These are phyloP conservation scores for Plasmopara muralis DNA, from an alignment of 352 stramenopile genomes.

Conservation along the genomic window DNA sequence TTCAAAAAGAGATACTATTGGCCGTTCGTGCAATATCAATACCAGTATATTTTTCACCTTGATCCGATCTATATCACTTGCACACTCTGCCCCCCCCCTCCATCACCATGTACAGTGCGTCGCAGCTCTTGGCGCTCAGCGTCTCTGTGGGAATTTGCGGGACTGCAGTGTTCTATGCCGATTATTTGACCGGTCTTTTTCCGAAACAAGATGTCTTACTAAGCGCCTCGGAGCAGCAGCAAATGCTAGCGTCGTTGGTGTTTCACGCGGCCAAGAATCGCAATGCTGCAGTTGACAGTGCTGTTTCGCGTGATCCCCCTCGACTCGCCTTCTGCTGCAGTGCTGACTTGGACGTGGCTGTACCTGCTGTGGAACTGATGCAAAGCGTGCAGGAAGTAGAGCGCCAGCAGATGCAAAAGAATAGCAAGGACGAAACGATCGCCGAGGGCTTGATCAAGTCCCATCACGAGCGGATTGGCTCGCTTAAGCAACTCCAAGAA, in stretches of 20 bases:
- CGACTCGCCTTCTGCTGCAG: constrained; percentile 79
- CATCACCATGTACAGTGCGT: constrained; percentile 47
- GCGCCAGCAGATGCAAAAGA: constrained; percentile 29
- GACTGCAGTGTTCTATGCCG: constrained; percentile 50
- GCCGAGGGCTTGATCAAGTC: constrained; percentile 24
- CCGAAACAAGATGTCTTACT: constrained; percentile 30
- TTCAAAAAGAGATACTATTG: too few species aligned
- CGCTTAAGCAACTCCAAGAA: constrained; percentile 54
- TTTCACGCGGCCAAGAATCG: constrained; percentile 43
- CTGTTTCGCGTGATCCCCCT: constrained; percentile 13
- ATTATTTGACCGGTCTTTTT: constrained; percentile 46
- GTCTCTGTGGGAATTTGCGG: constrained; percentile 44
- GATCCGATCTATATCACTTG: background rate
- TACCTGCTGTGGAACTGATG: constrained; percentile 74
- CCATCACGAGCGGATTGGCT: constrained; percentile 73
- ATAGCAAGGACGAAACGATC: constrained; percentile 33
- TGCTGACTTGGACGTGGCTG: constrained; percentile 71
- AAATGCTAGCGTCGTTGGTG: constrained; percentile 57
- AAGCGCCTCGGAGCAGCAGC: constrained; percentile 44
- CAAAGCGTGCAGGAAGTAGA: constrained; percentile 41
- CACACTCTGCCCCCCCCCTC: background rate
- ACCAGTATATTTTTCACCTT: background rate
- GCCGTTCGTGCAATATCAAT: too few species aligned
- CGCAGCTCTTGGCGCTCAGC: constrained; percentile 51
- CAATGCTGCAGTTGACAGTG: constrained; percentile 4